A percentile compares a stretch with the other conserved stretches of the same genome.
Evolutionary conservation across 2,329 filamentous ascomycete species (phyloP).

Genomic region (Aspergillus hiratsukae): DNA sequence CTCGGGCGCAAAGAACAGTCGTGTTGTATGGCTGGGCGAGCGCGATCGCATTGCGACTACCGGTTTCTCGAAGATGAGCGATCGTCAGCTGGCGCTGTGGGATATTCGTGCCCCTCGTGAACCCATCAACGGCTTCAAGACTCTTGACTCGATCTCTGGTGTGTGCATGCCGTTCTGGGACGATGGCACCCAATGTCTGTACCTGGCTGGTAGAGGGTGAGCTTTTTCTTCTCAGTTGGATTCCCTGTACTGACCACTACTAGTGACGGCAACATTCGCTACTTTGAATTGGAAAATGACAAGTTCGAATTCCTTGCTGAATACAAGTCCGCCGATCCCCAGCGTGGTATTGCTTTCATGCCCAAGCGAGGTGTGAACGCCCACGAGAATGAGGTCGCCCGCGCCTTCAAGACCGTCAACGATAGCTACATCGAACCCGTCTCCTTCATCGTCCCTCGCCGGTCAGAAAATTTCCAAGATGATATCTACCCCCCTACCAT

Average conservation of each 20-base stretch:
- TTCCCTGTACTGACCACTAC: conserved; percentile 8
- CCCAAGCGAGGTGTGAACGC: conserved; percentile 94
- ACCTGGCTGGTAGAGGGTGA: conserved; percentile 94
- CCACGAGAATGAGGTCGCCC: conserved; percentile 94
- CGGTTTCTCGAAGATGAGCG: conserved; percentile 97
- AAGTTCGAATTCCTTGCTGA: conserved; percentile 97
- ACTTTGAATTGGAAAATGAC: conserved; percentile 97
- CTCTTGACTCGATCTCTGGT: conserved; percentile 91
- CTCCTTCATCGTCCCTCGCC: conserved; percentile 91
- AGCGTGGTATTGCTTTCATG: conserved; percentile 89
- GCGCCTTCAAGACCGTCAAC: conserved; percentile 95
- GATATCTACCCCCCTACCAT: conserved; percentile 90
- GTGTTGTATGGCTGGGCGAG: conserved; percentile 94
- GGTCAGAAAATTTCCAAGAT: conserved; percentile 91
- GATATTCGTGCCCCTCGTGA: conserved; percentile 75
- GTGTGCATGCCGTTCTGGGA: conserved; percentile 99
- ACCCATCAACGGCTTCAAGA: conserved; percentile 84
- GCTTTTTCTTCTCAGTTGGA: conserved; percentile 23
- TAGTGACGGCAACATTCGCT: conserved; percentile 97
- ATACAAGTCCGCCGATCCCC: conserved; percentile 94
- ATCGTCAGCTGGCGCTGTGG: conserved; percentile 93
- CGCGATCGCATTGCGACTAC: conserved; percentile 94
- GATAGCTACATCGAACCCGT: conserved; percentile 93
- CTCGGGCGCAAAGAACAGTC: conserved; percentile 92
- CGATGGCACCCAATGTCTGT: conserved; percentile 89